These are phyloP conservation scores for Heliocybe sulcata DNA, from an alignment of 1,284 basidiomycete genomes.

Conservation along the genomic window DNA sequence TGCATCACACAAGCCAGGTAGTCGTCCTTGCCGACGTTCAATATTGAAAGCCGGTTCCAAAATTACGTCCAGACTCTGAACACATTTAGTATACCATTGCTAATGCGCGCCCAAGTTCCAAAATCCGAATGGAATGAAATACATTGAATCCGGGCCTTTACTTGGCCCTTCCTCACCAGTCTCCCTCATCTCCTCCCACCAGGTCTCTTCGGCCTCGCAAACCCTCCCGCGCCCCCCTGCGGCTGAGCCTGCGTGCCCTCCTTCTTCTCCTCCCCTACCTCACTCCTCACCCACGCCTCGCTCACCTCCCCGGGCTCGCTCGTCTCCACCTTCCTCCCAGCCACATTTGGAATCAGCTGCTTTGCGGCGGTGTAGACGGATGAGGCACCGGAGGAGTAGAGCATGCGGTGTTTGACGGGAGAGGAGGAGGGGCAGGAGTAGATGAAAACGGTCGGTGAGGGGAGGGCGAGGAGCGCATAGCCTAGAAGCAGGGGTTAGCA, in stretches of 20 bases:
- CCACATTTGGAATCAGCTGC: slow-evolving; percentile 32
- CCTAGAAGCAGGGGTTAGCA: slow-evolving; percentile 22
- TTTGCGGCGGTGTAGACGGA: slow-evolving; percentile 52
- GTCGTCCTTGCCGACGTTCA: no score
- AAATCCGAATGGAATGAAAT: no score
- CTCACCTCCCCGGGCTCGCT: slow-evolving; percentile 72
- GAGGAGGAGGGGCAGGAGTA: slow-evolving; percentile 81
- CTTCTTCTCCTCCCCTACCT: slow-evolving; percentile 33
- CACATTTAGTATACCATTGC: neutral
- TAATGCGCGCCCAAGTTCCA: neutral
- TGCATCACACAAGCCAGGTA: no score
- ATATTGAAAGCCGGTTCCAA: no score
- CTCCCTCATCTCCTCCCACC: slow-evolving; percentile 33
- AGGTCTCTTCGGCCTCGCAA: slow-evolving; percentile 58
- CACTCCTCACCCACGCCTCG: slow-evolving; percentile 50
- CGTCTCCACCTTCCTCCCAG: slow-evolving; percentile 70
- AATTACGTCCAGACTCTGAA: neutral
- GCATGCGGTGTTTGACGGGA: slow-evolving; percentile 79
- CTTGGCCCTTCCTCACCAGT: no score
- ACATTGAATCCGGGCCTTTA: no score
- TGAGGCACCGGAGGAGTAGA: slow-evolving; percentile 71
- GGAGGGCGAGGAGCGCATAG: slow-evolving; percentile 75
- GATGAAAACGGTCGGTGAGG: slow-evolving; percentile 55
- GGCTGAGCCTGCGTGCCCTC: neutral
- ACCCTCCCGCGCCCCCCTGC: slow-evolving; percentile 16